Percentiles rank a stretch among this genome's conserved stretches.
Evolutionary conservation across 2,329 filamentous ascomycete species (phyloP).

Genomic region (Fusarium succisae): DNA sequence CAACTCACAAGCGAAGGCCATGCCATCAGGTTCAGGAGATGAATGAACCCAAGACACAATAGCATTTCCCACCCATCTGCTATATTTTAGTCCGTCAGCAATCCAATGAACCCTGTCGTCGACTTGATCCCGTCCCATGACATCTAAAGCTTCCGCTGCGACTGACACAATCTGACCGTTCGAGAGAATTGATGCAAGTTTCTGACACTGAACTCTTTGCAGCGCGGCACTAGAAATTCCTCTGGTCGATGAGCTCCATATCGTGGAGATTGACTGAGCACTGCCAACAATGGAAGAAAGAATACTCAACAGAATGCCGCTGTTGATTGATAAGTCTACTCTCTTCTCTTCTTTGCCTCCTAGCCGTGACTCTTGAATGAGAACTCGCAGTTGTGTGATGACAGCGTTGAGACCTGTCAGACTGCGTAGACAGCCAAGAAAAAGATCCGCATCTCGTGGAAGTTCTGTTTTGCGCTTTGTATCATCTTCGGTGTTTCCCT

Average conservation of each 20-base stretch:
- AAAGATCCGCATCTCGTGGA: conserved; percentile 54
- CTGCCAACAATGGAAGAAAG: conserved; percentile 54
- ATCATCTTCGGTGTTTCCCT: conserved; percentile 47
- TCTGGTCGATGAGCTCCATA: conserved; percentile 51
- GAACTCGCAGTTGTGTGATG: conserved; percentile 71
- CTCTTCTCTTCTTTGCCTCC: conserved; percentile 50
- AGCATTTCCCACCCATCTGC: conserved; percentile 75
- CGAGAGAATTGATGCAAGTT: conserved; percentile 56
- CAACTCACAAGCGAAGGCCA: conserved; percentile 57
- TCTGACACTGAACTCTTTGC: conserved; percentile 47
- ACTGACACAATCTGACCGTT: conserved; percentile 61
- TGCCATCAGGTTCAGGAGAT: conserved; percentile 47
- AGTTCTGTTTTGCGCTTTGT: conserved; percentile 5
- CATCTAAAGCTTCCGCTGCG: conserved; percentile 64
- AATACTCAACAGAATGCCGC: conserved; percentile 56
- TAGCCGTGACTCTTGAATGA: conserved; percentile 62
- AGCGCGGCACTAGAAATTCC: conserved; percentile 36
- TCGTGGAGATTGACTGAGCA: conserved; percentile 46
- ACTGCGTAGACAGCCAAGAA: conserved; percentile 75
- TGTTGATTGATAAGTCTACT: conserved; percentile 55
- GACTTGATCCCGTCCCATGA: conserved; percentile 51
- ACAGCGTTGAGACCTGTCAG: conserved; percentile 82
- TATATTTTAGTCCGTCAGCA: conserved; percentile 70
- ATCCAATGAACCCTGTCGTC: conserved; percentile 62
- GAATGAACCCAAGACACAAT: conserved; percentile 58